Base-by-base conservation (phyloP, 176 grass and related monocot species). In the Elymus sibiricus region DNA sequence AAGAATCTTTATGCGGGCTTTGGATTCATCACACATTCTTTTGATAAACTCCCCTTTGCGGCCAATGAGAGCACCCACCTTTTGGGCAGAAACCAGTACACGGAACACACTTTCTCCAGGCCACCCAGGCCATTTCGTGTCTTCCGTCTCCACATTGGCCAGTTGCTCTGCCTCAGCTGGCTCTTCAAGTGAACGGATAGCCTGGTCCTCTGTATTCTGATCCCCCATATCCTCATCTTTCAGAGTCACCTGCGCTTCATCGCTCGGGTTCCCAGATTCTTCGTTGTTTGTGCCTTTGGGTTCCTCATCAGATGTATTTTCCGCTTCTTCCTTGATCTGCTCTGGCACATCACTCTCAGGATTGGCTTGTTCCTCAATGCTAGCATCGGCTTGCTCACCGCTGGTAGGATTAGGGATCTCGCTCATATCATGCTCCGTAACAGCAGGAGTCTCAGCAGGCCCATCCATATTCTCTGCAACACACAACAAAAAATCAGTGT, bases 41-140 rank as follows among this genome's bases (percentile, higher is more conserved):
- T 96, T 99, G 44, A 99, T 99, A 61, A 88, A 93, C 79, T 99
- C 97, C 47, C 97, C 97, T 83, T 99, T 99, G 60, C 94, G 97
- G 3, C 97, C 97, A 83, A 99, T 99, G 37, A 99, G 71, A 27
- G 91, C 90, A 42, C 97, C 97, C 6, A 94, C 97, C 88, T 99
- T 99, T 10, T 91, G 89, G 28, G 80, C 62, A 68, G 97, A 90
- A 49, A 99, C 91, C 22, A 99, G 86, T 58, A 99, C 88, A 19
- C 97, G 90, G 69, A 99, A 97, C 62, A 94, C 94, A 75, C 87
- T 90, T 65, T 99, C 97, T 15, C 97, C 97, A 47, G 97, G 97
- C 94, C 97, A 99, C 7, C 97, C 97, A 7, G 94, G 86, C 97
- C 97, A 99, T 32, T 90, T 96, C 64, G 85, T 89, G 14, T 96